Evolutionary conservation across 257 asterid species (phyloP).

Genomic region (Solanum dulcamara): DNA sequence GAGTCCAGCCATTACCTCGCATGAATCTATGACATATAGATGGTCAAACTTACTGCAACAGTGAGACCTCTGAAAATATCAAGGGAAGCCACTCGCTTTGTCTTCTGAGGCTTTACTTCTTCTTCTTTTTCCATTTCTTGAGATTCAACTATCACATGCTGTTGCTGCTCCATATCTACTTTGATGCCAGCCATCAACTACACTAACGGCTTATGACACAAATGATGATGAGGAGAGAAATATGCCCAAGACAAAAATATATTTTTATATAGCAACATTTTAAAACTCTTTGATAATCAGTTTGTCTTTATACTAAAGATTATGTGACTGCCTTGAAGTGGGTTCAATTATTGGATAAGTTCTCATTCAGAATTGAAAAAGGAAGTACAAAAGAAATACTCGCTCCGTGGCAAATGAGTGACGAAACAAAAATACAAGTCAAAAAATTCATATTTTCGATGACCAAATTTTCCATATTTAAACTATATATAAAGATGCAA

Average conservation of each 20-base stretch:
- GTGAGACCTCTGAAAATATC: constrained; percentile 75
- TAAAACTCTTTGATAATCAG: background rate
- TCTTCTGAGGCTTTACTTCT: background rate
- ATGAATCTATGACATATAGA: background rate
- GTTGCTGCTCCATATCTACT: constrained; percentile 17
- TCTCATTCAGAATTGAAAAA: background rate
- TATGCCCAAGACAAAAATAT: background rate
- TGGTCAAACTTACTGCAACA: constrained; percentile 32
- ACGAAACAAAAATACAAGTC: background rate
- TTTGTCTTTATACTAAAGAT: background rate
- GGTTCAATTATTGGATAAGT: background rate
- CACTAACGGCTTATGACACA: background rate
- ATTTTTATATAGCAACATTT: background rate
- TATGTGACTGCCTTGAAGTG: background rate
- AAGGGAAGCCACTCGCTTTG: constrained; percentile 53
- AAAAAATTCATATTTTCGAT: background rate
- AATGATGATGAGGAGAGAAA: background rate
- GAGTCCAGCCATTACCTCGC: background rate
- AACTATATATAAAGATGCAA: background rate
- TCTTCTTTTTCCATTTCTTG: constrained; percentile 6
- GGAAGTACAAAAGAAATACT: background rate
- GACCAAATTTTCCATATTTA: background rate
- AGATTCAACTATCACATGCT: constrained; percentile 23
- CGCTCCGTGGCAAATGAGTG: background rate
- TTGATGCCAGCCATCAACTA: constrained; percentile 29